Evolutionary conservation across 164 flowering plant species (phyloP), one percentile per base, ranked within the genome.

Genomic region (Vitis amurensis): DNA sequence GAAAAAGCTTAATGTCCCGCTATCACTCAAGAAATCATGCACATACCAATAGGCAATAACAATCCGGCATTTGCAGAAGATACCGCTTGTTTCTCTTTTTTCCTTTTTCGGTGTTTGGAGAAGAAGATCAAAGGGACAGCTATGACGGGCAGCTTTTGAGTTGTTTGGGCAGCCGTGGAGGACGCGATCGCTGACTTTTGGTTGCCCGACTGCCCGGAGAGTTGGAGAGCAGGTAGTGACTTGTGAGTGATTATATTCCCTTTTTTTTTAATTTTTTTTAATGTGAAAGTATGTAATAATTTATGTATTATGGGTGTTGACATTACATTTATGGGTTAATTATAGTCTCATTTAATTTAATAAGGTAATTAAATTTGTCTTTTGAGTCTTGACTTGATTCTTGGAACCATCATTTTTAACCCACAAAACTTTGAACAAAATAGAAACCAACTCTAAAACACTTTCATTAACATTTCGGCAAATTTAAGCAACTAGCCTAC

Each of bases 1-100:
- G 5, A 81, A 80, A 65, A 86, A 86, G 66, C 72, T 84, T 47
- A 87, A 84, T 65, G 71, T 60, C 9, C 73, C 89, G 0, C 74
- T 89, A 56, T 73, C 87, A 1, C 83, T 91, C 58, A 84, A 80
- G 83, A 86, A 87, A 8, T 65, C 84, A 2, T 90, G 94, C 82
- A 87, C 82, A 10, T 84, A 82, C 50, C 71, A 79, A 82, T 47
- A 52, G 5, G 0, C 50, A 30, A 63, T 51, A 15, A 47, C 12
- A 55, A 3, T 5, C 14, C 14, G 17, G 63, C 15, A 61, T 15
- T 4, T 27, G 50, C 44, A 15, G 11, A 19, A 52, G 58, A 23
- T 5, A 27, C 19, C 27, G 48, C 0, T 48, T 15, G 61, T 48
- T 17, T 51, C 23, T 58, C 2, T 71, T 50, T 61, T 59, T 30